These are phyloP conservation scores for Penicillium simplicissimum DNA, from an alignment of 495 filamentous ascomycete genomes.

Conservation along the genomic window DNA sequence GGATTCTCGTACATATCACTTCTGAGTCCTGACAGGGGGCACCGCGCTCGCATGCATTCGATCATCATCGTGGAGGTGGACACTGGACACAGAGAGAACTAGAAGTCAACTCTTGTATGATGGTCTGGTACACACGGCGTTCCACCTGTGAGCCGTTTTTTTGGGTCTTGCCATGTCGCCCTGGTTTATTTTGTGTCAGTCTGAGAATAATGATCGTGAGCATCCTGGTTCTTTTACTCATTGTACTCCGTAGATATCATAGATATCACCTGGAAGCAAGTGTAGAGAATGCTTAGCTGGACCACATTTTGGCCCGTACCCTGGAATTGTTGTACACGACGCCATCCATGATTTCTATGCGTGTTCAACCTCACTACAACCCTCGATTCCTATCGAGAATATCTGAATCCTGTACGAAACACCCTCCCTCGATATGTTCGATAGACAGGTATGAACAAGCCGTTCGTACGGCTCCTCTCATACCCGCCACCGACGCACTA, in stretches of 20 bases:
- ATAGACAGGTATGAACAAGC: neutral
- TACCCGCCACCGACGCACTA: neutral
- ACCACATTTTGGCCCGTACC: neutral
- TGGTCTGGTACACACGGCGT: neutral
- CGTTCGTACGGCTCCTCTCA: neutral
- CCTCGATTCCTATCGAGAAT: no score
- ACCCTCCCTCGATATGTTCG: no score
- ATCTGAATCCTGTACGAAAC: no score
- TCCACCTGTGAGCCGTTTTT: slow-evolving; percentile 18
- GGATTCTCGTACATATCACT: slow-evolving; percentile 7
- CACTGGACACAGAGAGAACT: neutral
- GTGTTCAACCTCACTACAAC: no score
- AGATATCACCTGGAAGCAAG: neutral
- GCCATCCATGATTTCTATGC: no score
- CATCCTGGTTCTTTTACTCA: neutral
- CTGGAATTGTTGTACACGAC: neutral
- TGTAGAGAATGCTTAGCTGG: neutral
- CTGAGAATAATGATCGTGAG: neutral
- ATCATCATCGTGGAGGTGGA: neutral
- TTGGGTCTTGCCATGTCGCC: no score
- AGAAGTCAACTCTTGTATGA: neutral
- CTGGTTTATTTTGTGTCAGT: neutral
- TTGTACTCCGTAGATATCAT: no score
- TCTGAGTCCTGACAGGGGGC: neutral
- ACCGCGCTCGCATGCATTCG: neutral